Evolutionary conservation across 140 eudicot genomes (phyloP), one percentile per base, ranked within the genome.

Genomic region (Erigeron philadelphicus): DNA sequence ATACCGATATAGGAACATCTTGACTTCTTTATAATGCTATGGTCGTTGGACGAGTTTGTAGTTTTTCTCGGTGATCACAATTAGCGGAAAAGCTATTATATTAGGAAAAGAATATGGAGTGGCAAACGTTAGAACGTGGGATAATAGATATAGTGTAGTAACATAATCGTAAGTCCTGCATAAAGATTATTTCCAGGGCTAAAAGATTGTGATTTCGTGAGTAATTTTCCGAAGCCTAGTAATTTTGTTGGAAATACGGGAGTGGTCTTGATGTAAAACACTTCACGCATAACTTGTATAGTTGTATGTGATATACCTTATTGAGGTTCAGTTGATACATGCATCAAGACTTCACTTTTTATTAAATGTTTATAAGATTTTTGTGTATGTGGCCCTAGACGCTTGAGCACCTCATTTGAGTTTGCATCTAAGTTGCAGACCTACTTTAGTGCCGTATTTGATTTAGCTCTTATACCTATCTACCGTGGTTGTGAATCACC

Each of bases 391-490:
- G 21, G 21, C 41, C 43, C 9, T 58, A 23, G 9, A 13, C 58
- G 6, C 18, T 50, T 50, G 19, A 50, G 31, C 31, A 57, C 62
- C 6, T 19, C 16, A 41, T 1, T 58, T 0, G 0, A 4, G 11
- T 23, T 58, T 62, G 47, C 46, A 61, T 44, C 73, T 38, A 53
- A 52, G 50, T 17, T 68, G 48, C 38, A 47, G 71, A 47, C 60
- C 11, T 45, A 4, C 47, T 67, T 15, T 50, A 17, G 18, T 53
- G 47, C 12, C 17, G 13, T 53, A 40, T 17, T 1, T 68, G 52
- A 11, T 52, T 31, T 16, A 49, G n/a, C 6, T 10, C 42, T 54
- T 54, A 54, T 38, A 11, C 3, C 31, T 61, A 52, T 52, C 6
- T 16, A 15, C 18, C 4, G 11, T 35, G 6, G 40, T 12, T 35